These are phyloP conservation scores for Colletotrichum tamarilloi DNA, from an alignment of 2,329 filamentous ascomycete genomes.

Conservation along the genomic window DNA sequence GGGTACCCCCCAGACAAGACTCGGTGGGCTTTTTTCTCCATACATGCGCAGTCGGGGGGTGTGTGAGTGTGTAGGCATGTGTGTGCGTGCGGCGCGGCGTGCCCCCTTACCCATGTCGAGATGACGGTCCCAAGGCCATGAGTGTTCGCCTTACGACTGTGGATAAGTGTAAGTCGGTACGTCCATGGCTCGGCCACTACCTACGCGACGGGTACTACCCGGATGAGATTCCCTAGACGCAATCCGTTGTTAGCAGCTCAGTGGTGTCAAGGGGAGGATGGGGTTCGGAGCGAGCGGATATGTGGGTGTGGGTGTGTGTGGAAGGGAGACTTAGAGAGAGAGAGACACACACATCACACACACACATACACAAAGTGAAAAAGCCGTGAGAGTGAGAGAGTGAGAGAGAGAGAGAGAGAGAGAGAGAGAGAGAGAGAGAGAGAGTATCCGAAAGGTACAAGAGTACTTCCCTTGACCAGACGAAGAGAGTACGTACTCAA, in stretches of 20 bases:
- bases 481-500: constrained; percentile 20
- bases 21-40: constrained; percentile 20
- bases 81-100: background rate
- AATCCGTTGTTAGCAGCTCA: background rate
- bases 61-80: background rate
- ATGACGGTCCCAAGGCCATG: constrained; percentile 21
- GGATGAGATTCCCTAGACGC: constrained; percentile 8
- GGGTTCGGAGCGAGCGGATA: background rate
- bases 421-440: background rate
- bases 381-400: background rate
- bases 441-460: background rate
- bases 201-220: constrained; percentile 14
- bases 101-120: constrained; percentile 17
- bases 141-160: constrained; percentile 30
- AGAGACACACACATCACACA: background rate
- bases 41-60: constrained; percentile 19
- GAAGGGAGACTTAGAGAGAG: background rate
- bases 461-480: background rate
- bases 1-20: constrained; percentile 29
- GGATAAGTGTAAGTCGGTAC: constrained; percentile 8
- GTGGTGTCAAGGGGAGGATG: constrained; percentile 1
- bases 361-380: background rate
- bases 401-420: background rate
- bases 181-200: constrained; percentile 10
- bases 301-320: background rate